Conservation (phyloP, 2,329 filamentous ascomycete species). For the Stemphylium lycopersici region DNA sequence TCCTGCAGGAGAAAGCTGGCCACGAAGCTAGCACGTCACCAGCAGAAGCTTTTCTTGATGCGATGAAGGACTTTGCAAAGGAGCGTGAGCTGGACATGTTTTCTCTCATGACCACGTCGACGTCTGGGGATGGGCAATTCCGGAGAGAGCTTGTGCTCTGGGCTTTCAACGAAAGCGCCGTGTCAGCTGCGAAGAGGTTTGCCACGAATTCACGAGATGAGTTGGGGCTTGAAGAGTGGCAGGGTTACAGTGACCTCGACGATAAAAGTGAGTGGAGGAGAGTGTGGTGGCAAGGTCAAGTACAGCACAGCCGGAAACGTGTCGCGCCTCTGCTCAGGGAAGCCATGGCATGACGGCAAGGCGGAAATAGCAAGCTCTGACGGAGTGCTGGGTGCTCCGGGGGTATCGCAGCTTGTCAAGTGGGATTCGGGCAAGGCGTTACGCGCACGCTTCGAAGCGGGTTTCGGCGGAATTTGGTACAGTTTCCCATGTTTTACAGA, state of each 20-base stretch:
- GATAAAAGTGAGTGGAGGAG: conserved; percentile 56
- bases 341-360: conserved; percentile 37
- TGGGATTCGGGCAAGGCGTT: conserved; percentile 18
- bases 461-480: conserved; percentile 22
- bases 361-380: conserved; percentile 11
- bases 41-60: conserved; percentile 53
- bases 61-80: conserved; percentile 60
- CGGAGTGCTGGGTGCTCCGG: background rate
- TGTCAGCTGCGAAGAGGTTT: conserved; percentile 63
- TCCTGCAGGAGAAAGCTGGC: conserved; percentile 62
- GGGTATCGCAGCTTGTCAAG: conserved; percentile 9
- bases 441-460: conserved; percentile 16
- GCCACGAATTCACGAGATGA: conserved; percentile 51
- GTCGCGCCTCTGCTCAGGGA: conserved; percentile 65
- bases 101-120: conserved; percentile 72
- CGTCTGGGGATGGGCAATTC: conserved; percentile 61
- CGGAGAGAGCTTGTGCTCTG: conserved; percentile 72
- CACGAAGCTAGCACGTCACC: conserved; percentile 39
- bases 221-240: conserved; percentile 64
- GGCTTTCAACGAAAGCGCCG: conserved; percentile 60
- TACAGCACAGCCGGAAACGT: conserved; percentile 66
- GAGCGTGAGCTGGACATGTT: conserved; percentile 67
- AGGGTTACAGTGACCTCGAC: conserved; percentile 55
- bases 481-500: conserved; percentile 13
- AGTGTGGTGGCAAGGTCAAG: conserved; percentile 70